Conservation (phyloP, 2,329 filamentous ascomycete species). For the Cytospora mali region DNA sequence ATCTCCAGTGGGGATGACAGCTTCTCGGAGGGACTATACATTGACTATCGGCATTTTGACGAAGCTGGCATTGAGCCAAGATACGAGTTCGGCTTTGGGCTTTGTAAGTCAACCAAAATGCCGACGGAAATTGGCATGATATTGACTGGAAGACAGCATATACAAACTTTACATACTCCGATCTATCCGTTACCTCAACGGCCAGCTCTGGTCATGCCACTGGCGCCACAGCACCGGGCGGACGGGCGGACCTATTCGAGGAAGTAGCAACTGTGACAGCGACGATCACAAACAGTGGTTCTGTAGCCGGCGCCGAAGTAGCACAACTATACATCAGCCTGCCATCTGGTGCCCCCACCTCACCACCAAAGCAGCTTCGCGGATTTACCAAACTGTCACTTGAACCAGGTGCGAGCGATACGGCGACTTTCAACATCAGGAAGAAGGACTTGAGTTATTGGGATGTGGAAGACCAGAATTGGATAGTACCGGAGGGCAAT, state of each 20-base stretch:
- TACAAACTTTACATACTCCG: conserved; percentile 65
- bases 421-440: conserved; percentile 55
- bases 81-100: conserved; percentile 66
- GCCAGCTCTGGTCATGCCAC: conserved; percentile 44
- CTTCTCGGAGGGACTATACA: conserved; percentile 61
- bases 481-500: conserved; percentile 53
- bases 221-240: conserved; percentile 46
- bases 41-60: conserved; percentile 68
- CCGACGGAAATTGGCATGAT: too few relatives aligned
- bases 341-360: conserved; percentile 42
- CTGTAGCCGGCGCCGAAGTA: conserved; percentile 63
- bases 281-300: conserved; percentile 67
- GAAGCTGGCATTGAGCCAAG: conserved; percentile 57
- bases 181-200: conserved; percentile 46
- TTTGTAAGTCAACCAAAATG: conserved; percentile 46
- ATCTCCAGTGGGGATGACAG: conserved; percentile 48
- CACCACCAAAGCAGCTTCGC: conserved; percentile 55
- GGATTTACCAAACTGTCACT: conserved; percentile 64
- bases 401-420: conserved; percentile 48
- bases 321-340: conserved; percentile 61
- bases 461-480: conserved; percentile 62
- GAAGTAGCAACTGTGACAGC: conserved; percentile 54
- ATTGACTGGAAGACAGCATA: conserved; percentile 52
- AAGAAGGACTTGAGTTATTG: conserved; percentile 67
- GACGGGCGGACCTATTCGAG: conserved; percentile 50